Conservation (phyloP, 176 grass and related monocot species). For the Miscanthus lutarioriparius region DNA sequence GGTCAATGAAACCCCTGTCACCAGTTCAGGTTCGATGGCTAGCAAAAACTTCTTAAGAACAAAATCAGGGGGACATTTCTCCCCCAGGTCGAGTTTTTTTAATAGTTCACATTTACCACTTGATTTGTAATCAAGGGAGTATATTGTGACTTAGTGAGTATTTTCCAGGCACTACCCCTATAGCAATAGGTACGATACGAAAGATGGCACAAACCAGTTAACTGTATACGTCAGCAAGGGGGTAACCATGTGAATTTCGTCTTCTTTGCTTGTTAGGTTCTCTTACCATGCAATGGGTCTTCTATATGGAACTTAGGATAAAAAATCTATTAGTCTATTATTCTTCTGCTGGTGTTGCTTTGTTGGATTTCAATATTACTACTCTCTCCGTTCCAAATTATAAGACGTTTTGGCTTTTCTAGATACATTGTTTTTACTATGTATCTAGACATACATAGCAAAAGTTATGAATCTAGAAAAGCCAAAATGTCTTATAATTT, state of each 20-base stretch:
- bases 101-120: neutral
- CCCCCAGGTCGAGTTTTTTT: neutral
- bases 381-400: neutral
- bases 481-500: no score
- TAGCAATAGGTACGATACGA: neutral
- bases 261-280: neutral
- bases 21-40: neutral
- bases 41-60: neutral
- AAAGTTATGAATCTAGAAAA: no score
- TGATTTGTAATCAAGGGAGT: slow-evolving; percentile 16
- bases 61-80: neutral
- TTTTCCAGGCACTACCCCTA: neutral
- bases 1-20: neutral
- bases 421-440: no score
- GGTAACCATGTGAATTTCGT: neutral
- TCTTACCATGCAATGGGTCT: no score
- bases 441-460: no score
- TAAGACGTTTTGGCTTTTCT: no score
- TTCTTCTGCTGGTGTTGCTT: neutral
- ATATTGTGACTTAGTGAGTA: slow-evolving; percentile 3
- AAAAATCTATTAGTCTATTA: neutral
- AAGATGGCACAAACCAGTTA: neutral
- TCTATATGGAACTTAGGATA: neutral
- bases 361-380: slow-evolving; percentile 7
- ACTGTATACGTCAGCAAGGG: neutral